phyloP scores from a whole-genome alignment of 2,329 filamentous ascomycete species.

The Penicillium psychrosexuale region DNA sequence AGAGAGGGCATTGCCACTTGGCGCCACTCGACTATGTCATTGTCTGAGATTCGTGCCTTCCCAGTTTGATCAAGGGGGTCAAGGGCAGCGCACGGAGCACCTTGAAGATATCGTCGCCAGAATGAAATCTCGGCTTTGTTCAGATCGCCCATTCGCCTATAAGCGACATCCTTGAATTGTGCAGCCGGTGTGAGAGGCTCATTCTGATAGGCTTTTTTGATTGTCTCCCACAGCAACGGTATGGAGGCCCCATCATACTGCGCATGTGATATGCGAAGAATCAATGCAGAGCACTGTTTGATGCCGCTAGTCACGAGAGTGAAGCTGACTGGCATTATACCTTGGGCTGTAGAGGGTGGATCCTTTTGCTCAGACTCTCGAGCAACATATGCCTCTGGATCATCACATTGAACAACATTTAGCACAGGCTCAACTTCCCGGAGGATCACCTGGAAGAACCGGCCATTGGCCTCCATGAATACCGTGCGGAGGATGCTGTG shows the following conservation, averaged over 20 bases:
- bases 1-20: background rate
- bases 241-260: conserved; percentile 5
- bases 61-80: background rate
- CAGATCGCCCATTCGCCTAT: background rate
- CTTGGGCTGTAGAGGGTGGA: background rate
- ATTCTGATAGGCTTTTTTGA: background rate
- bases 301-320: background rate
- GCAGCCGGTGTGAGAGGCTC: background rate
- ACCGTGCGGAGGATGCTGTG: conserved; percentile 13
- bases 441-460: conserved; percentile 9
- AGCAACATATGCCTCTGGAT: conserved; percentile 1
- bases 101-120: background rate
- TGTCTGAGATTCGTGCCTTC: background rate
- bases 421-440: background rate
- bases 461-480: background rate
- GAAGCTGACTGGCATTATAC: background rate
- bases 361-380: background rate
- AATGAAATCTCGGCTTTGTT: background rate
- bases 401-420: conserved; percentile 4
- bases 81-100: background rate
- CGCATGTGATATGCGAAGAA: conserved; percentile 1
- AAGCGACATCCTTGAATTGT: background rate
- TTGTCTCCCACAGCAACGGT: conserved; percentile 1
- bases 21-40: background rate
- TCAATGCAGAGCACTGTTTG: background rate